Evolutionary conservation across 2,329 filamentous ascomycete genomes (phyloP).

Genomic region (Boeremia exigua): DNA sequence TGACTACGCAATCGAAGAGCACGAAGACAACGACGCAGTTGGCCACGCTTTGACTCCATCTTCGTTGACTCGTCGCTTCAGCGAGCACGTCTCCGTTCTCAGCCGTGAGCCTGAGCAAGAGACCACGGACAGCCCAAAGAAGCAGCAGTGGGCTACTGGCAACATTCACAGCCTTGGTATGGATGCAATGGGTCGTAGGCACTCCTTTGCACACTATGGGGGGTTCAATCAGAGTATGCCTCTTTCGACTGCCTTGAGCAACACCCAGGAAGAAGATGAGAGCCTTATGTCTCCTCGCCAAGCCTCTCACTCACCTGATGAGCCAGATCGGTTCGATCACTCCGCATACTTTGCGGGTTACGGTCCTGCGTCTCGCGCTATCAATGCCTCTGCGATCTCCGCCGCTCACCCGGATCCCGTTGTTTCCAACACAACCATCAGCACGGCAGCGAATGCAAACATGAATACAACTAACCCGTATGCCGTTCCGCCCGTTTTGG

Average conservation of each 20-base stretch:
- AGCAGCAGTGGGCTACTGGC: conserved; percentile 37
- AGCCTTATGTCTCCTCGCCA: conserved; percentile 31
- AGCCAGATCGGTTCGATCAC: conserved; percentile 61
- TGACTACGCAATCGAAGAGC: conserved; percentile 75
- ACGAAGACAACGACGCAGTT: conserved; percentile 67
- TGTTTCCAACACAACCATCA: conserved; percentile 28
- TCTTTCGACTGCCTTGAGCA: conserved; percentile 31
- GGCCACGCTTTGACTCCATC: conserved; percentile 47
- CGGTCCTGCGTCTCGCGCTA: conserved; percentile 43
- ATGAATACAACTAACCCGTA: conserved; percentile 41
- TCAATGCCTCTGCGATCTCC: conserved; percentile 46
- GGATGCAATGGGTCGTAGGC: conserved; percentile 70
- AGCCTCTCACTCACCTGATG: conserved; percentile 55
- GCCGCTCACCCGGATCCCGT: conserved; percentile 45
- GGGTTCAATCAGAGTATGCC: conserved; percentile 35
- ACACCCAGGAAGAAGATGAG: conserved; percentile 44
- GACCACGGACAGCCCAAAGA: conserved; percentile 30
- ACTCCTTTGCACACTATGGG: conserved; percentile 69
- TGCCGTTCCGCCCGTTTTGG: conserved; percentile 38
- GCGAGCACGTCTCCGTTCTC: conserved; percentile 38
- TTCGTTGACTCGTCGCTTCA: conserved; percentile 44
- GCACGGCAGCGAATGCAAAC: conserved; percentile 23
- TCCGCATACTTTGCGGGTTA: conserved; percentile 48
- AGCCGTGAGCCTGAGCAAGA: conserved; percentile 34
- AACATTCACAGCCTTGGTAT: conserved; percentile 31